phyloP scores from a whole-genome alignment of 306 rosid genomes.

The Nissolia schottii region DNA sequence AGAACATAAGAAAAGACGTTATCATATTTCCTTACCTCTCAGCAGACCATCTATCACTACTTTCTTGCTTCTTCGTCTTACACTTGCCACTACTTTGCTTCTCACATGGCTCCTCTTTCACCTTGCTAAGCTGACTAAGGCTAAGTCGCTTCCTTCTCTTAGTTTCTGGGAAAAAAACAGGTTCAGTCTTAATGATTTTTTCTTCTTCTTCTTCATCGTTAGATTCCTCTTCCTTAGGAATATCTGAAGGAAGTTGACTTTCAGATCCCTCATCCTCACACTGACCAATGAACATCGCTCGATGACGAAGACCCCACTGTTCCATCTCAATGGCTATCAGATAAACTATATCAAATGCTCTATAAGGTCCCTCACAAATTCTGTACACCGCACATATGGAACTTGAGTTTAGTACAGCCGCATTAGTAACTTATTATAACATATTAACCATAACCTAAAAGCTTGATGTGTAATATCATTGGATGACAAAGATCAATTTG shows the following conservation, averaged over 20 bases:
- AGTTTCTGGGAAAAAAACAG: constrained; percentile 27
- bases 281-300: constrained; percentile 19
- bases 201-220: constrained; percentile 39
- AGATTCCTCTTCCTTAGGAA: constrained; percentile 32
- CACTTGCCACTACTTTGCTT: constrained; percentile 25
- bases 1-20: not conserved
- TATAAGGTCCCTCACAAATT: not conserved
- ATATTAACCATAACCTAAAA: not conserved
- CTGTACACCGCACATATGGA: constrained; percentile 12
- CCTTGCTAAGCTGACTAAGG: constrained; percentile 46
- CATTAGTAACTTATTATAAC: not conserved
- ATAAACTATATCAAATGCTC: constrained; percentile 14
- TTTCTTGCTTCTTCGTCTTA: constrained; percentile 36
- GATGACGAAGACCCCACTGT: constrained; percentile 39
- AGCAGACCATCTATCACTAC: constrained; percentile 56
- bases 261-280: constrained; percentile 17
- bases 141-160: constrained; percentile 48
- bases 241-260: constrained; percentile 30
- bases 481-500: not conserved
- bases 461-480: not conserved
- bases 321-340: constrained; percentile 33
- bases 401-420: not conserved
- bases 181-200: constrained; percentile 27
- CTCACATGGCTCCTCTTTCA: constrained; percentile 35
- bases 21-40: constrained; percentile 48